Evolutionary conservation across 257 asterid species (phyloP).

Genomic region (Henckelia pumila): DNA sequence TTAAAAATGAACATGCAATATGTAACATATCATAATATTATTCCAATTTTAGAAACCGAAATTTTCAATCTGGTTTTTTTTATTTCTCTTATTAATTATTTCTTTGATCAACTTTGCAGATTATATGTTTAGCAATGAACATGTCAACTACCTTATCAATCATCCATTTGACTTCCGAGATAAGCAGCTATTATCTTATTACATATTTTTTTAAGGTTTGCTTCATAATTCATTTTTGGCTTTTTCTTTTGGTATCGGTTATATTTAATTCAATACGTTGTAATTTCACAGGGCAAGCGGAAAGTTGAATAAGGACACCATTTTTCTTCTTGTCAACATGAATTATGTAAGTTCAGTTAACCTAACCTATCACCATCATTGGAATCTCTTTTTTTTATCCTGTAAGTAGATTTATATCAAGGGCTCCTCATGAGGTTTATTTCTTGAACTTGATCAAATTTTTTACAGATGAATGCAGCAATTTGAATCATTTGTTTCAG

Average conservation of each 20-base stretch:
- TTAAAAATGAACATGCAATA: slow-evolving; percentile 83
- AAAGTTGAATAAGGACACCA: slow-evolving; percentile 88
- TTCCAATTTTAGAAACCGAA: slow-evolving; percentile 18
- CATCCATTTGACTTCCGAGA: slow-evolving; percentile 90
- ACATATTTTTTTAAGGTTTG: slow-evolving; percentile 89
- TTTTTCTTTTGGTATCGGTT: slow-evolving; percentile 23
- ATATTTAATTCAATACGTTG: not conserved
- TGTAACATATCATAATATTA: slow-evolving; percentile 50
- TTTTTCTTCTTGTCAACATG: slow-evolving; percentile 85
- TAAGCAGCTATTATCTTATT: slow-evolving; percentile 92
- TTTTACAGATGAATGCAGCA: slow-evolving; percentile 79
- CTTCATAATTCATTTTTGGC: slow-evolving; percentile 19
- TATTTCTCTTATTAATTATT: slow-evolving; percentile 31
- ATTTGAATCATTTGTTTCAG: slow-evolving; percentile 57
- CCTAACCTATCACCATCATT: slow-evolving; percentile 12
- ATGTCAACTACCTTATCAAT: slow-evolving; percentile 80
- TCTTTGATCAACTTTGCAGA: slow-evolving; percentile 56
- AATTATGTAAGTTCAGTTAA: slow-evolving; percentile 53
- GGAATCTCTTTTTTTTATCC: slow-evolving; percentile 16
- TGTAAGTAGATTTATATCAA: slow-evolving; percentile 74
- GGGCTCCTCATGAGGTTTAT: slow-evolving; percentile 70
- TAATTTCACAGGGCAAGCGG: slow-evolving; percentile 77
- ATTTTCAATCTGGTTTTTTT: slow-evolving; percentile 13
- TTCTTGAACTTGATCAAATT: slow-evolving; percentile 73
- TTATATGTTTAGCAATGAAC: slow-evolving; percentile 96